Evolutionary conservation across 805 yeast species (phyloP).

Genomic region (Limtongozyma cylindracea): DNA sequence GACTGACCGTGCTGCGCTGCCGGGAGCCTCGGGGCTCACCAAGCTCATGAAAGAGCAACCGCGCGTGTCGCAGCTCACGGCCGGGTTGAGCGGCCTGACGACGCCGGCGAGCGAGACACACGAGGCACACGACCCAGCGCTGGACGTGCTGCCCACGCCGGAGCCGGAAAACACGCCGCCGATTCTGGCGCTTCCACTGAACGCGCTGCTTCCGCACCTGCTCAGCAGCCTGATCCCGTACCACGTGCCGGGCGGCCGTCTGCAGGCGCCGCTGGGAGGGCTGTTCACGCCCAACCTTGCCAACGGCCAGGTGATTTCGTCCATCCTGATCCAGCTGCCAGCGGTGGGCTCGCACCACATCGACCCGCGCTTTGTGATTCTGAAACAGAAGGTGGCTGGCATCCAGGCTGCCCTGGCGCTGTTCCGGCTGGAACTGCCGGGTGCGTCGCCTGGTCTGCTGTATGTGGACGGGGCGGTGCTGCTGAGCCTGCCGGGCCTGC

Average conservation of each 20-base stretch:
- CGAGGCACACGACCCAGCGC: too few species aligned
- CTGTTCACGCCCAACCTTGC: slow-evolving; percentile 25
- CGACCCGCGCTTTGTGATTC: slow-evolving; percentile 72
- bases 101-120: too few species aligned
- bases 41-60: too few species aligned
- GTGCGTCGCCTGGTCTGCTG: slow-evolving; percentile 14
- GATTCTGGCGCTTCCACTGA: too few species aligned
- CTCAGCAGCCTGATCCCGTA: slow-evolving; percentile 42
- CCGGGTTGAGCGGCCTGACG: too few species aligned
- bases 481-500: slow-evolving; percentile 7
- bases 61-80: too few species aligned
- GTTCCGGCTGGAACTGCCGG: too few species aligned
- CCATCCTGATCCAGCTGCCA: slow-evolving; percentile 51
- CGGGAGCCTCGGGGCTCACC: neutral
- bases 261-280: too few species aligned
- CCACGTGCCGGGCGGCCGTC: slow-evolving; percentile 47
- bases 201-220: too few species aligned
- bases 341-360: slow-evolving; percentile 29
- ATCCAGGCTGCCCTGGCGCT: slow-evolving; percentile 14
- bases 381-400: slow-evolving; percentile 45
- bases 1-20: neutral
- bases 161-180: too few species aligned
- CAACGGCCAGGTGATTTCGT: slow-evolving; percentile 30
- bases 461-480: slow-evolving; percentile 6
- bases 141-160: too few species aligned